Evolutionary conservation across 768 basidiomycete species (phyloP).

Genomic region (Mycena leptocephala): DNA sequence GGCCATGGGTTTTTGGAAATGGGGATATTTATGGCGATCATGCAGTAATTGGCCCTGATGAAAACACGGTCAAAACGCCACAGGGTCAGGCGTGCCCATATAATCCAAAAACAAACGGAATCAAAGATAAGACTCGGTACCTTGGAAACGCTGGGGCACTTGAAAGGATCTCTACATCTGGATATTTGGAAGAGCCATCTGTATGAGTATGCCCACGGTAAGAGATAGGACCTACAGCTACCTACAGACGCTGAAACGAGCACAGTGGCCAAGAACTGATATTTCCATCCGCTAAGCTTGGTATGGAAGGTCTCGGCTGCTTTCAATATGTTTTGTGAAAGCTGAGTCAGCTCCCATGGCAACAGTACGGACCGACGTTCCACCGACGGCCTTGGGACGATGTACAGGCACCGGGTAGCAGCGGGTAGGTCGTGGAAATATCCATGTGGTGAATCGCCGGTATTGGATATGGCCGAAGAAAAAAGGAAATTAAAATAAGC

Average conservation of each 20-base stretch:
- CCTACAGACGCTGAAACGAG: no score
- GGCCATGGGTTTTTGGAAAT: slow-evolving; percentile 15
- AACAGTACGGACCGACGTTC: not conserved
- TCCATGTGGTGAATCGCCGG: not conserved
- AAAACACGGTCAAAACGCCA: slow-evolving; percentile 29
- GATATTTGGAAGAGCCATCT: not conserved
- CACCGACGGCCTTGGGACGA: not conserved
- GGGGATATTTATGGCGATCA: slow-evolving; percentile 36
- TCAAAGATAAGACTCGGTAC: not conserved
- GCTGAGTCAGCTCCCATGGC: not conserved
- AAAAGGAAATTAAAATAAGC: no score
- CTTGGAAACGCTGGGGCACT: not conserved
- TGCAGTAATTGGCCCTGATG: slow-evolving; percentile 31
- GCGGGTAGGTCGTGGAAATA: not conserved
- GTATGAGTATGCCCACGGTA: no score
- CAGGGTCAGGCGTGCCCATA: slow-evolving; percentile 10
- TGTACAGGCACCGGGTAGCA: no score
- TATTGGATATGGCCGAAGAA: no score
- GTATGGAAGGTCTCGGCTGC: not conserved
- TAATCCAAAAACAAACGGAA: slow-evolving; percentile 1
- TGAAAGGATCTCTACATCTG: not conserved
- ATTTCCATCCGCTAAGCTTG: not conserved
- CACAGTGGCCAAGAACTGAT: no score
- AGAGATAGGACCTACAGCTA: no score
- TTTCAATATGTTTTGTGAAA: not conserved